Conservation (phyloP, 192 early-diverging fungal genomes). For the Cladochytrium replicatum region DNA sequence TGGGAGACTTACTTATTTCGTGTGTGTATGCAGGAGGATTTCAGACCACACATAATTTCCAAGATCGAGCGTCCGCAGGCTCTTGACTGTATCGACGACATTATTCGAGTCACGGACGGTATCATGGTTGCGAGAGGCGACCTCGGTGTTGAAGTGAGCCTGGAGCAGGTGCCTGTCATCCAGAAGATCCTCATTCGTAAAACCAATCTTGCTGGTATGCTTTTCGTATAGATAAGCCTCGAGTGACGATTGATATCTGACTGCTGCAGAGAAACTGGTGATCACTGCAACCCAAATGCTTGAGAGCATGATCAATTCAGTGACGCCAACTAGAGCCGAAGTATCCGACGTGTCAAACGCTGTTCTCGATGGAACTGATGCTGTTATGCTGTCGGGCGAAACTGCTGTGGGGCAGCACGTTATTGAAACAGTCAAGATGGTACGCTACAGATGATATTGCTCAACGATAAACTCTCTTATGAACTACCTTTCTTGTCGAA, state of each 20-base stretch:
- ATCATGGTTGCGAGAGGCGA: conserved; percentile 55
- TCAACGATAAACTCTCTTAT: not conserved
- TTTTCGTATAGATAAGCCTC: conserved; percentile 24
- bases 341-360: conserved; percentile 52
- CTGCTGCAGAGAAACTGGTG: conserved; percentile 25
- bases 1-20: not conserved
- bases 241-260: too few species aligned
- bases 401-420: conserved; percentile 42
- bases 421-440: conserved; percentile 40
- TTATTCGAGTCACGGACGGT: conserved; percentile 37
- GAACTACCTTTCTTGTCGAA: not conserved
- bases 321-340: conserved; percentile 45
- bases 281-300: conserved; percentile 53
- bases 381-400: conserved; percentile 47
- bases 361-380: conserved; percentile 45
- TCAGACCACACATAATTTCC: conserved; percentile 43
- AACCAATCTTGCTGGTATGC: conserved; percentile 30
- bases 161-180: conserved; percentile 44
- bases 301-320: conserved; percentile 43
- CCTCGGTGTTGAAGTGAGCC: conserved; percentile 41
- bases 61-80: conserved; percentile 52
- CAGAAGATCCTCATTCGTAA: conserved; percentile 48
- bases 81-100: conserved; percentile 41
- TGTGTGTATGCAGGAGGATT: conserved; percentile 16
- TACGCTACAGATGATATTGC: too few species aligned